Conservation (phyloP, 164 flowering plant genomes). For the Magnolia sinica region DNA sequence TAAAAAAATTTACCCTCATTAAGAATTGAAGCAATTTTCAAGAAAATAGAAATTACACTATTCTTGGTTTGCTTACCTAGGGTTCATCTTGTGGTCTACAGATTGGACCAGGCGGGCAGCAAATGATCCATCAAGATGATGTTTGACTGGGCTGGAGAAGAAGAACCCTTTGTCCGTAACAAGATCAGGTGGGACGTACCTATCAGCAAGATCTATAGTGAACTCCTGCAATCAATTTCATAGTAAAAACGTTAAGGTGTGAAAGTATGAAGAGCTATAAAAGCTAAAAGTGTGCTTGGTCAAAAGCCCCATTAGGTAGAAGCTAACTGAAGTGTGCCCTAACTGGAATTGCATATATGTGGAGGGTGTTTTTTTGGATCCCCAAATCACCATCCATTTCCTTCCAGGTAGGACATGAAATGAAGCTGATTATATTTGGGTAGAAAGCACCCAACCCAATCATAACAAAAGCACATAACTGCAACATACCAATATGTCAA, state of each 20-base stretch:
- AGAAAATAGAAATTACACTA: no score
- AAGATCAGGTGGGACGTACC: constrained; percentile 59
- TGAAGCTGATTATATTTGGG: no score
- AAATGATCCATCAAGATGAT: constrained; percentile 75
- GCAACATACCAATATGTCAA: no score
- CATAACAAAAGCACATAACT: no score
- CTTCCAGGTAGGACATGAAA: no score
- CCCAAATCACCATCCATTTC: no score
- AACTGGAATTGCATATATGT: no score
- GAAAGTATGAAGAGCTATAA: neutral
- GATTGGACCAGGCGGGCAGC: constrained; percentile 75
- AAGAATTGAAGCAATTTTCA: no score
- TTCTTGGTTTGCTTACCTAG: neutral
- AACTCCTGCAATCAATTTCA: constrained; percentile 54
- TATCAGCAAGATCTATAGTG: constrained; percentile 51
- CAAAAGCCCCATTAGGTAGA: neutral
- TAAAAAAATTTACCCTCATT: no score
- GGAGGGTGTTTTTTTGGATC: no score
- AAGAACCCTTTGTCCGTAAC: constrained; percentile 62
- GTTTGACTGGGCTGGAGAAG: constrained; percentile 17
- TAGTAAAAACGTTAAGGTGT: neutral
- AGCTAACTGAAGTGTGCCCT: no score
- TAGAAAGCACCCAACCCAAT: no score
- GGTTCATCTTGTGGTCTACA: neutral
- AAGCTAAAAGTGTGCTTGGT: neutral